Conservation (phyloP, 371 early-diverging fungal species). For the Mortierella sp. region DNA sequence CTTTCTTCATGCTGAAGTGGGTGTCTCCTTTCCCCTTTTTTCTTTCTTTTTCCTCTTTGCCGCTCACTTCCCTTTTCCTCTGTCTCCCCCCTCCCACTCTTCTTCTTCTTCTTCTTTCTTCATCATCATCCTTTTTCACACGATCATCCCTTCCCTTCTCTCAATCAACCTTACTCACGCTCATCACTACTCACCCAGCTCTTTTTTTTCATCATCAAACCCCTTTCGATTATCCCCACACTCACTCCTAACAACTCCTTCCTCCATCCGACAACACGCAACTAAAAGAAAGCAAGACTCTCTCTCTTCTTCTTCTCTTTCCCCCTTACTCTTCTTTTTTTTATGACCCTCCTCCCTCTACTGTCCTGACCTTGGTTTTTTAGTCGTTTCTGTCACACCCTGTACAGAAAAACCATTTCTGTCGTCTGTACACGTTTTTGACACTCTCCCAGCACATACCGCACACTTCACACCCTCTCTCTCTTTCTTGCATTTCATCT, state of each 20-base stretch:
- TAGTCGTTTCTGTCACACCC: neutral
- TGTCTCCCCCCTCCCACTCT: neutral
- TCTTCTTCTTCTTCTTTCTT: neutral
- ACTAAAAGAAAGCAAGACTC: no score
- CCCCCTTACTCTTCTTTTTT: neutral
- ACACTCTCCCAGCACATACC: neutral
- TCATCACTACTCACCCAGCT: neutral
- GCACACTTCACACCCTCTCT: neutral
- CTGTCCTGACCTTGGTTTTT: neutral
- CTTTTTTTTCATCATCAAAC: conserved; percentile 3
- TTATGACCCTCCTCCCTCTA: conserved; percentile 3
- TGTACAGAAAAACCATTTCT: neutral
- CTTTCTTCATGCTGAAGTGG: no score
- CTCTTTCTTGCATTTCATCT: no score
- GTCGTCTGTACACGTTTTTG: neutral
- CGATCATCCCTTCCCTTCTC: neutral
- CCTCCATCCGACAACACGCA: neutral
- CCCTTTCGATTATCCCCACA: neutral
- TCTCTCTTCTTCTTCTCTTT: neutral
- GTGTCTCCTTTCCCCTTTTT: no score
- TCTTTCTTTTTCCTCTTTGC: neutral
- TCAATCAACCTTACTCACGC: no score
- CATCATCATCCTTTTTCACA: neutral
- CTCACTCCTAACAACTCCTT: neutral
- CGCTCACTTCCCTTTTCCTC: neutral